Evolutionary conservation across 2,329 filamentous ascomycete genomes (phyloP).

Genomic region (Tympanopsis confertula): DNA sequence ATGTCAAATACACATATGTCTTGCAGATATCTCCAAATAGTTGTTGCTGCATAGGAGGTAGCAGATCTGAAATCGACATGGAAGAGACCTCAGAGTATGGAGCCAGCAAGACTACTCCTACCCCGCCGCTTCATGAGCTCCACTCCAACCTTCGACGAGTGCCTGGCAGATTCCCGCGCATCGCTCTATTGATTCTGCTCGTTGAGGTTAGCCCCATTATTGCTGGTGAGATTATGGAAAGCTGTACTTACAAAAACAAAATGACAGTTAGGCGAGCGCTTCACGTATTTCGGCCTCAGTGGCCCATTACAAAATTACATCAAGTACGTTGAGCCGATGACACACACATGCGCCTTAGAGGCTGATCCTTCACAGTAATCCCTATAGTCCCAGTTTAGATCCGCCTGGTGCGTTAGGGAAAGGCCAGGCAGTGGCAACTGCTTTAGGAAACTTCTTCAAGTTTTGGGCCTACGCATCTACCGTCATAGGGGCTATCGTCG

Average conservation of each 20-base stretch:
- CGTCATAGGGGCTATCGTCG: too few relatives aligned
- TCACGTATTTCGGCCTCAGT: constrained; percentile 65
- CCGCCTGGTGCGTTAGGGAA: constrained; percentile 41
- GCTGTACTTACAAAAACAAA: too few relatives aligned
- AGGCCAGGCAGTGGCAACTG: constrained; percentile 40
- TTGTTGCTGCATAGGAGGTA: too few relatives aligned
- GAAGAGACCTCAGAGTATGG: constrained; percentile 9
- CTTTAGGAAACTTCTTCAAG: constrained; percentile 14
- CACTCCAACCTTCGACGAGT: constrained; percentile 10
- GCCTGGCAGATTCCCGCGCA: constrained; percentile 13
- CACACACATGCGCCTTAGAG: constrained; percentile 40
- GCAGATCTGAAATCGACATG: too few relatives aligned
- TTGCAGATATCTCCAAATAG: too few relatives aligned
- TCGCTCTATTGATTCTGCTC: constrained; percentile 13
- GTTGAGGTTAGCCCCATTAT: constrained; percentile 10
- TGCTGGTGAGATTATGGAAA: too few relatives aligned
- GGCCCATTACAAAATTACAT: constrained; percentile 47
- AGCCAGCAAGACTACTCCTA: constrained; percentile 7
- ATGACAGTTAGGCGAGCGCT: constrained; percentile 58
- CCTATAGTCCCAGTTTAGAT: constrained; percentile 14
- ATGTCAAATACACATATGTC: too few relatives aligned
- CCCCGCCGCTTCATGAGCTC: constrained; percentile 7
- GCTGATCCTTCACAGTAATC: constrained; percentile 40
- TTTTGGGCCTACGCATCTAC: constrained; percentile 13
- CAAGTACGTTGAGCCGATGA: too few relatives aligned